Evolutionary conservation across 345 rosid species (phyloP).

Genomic region (Pugionium cornutum): DNA sequence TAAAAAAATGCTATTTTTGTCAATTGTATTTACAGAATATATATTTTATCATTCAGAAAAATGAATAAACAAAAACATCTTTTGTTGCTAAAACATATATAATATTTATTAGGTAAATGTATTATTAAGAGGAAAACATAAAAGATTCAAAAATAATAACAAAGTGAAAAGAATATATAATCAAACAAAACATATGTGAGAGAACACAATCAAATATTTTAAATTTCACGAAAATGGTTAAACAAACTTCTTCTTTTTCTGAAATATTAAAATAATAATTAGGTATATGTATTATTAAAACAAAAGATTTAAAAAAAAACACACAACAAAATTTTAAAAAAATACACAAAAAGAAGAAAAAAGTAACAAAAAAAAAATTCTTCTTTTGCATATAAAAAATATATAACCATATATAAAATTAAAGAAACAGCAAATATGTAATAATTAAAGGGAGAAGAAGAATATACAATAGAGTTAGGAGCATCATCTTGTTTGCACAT

Average conservation of each 20-base stretch:
- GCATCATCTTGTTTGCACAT: slow-evolving; percentile 74
- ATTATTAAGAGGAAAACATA: slow-evolving; percentile 21
- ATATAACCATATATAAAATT: background rate
- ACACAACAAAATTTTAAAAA: background rate
- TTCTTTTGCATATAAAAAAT: slow-evolving; percentile 21
- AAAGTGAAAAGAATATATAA: background rate
- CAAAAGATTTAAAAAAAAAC: background rate
- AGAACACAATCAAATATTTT: no score
- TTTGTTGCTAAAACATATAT: slow-evolving; percentile 1
- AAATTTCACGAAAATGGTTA: no score
- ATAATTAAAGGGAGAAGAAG: slow-evolving; percentile 13
- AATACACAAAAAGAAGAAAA: background rate
- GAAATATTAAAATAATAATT: background rate
- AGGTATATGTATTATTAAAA: background rate
- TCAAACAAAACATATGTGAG: background rate
- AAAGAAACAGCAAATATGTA: background rate
- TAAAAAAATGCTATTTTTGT: no score
- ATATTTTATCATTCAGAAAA: no score
- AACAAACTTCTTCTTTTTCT: no score
- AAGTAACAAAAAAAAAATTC: background rate
- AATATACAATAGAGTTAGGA: slow-evolving; percentile 60
- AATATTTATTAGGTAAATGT: slow-evolving; percentile 5
- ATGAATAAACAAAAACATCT: background rate
- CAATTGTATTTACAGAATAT: no score
- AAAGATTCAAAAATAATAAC: slow-evolving; percentile 8